A percentile compares a stretch with the other conserved stretches of the same genome.
Conservation (phyloP, 176 grass and related monocot genomes). For the Ananas comosus region DNA sequence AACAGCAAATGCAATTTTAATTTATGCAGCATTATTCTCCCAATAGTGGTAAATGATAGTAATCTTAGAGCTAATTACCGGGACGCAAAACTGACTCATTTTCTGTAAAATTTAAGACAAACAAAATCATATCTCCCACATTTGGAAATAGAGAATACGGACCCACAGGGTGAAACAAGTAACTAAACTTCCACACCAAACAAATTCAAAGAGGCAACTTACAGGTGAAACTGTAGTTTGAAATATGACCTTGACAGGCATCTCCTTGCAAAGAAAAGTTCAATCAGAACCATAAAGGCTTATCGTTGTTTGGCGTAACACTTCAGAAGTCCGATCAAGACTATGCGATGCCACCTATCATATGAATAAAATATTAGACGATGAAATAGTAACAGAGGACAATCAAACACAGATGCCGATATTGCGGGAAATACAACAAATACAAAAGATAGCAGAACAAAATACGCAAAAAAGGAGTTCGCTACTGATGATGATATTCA, state of each 20-base stretch:
- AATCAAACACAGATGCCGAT: not conserved
- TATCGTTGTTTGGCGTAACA: conserved; percentile 85
- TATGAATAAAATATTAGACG: conserved; percentile 9
- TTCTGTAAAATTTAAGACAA: no score
- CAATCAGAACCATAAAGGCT: conserved; percentile 58
- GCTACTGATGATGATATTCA: not conserved
- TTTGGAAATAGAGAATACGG: not conserved
- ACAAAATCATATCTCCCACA: not conserved
- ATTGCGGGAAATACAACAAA: no score
- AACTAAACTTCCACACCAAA: not conserved
- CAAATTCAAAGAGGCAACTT: not conserved
- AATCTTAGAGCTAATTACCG: not conserved
- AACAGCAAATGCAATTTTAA: not conserved
- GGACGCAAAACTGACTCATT: not conserved
- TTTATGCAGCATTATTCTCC: not conserved
- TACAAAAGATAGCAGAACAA: not conserved
- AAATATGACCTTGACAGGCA: not conserved
- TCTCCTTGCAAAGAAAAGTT: not conserved
- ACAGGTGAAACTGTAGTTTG: not conserved
- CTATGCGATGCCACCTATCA: conserved; percentile 94
- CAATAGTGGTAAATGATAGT: not conserved
- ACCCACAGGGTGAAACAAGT: not conserved
- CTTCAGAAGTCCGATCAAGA: conserved; percentile 87
- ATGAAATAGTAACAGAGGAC: not conserved
- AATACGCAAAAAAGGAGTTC: not conserved